Evolutionary conservation across 1,139 yeast genomes (phyloP), one percentile per base, ranked within the genome.

Genomic region (Diutina neorugosa): DNA sequence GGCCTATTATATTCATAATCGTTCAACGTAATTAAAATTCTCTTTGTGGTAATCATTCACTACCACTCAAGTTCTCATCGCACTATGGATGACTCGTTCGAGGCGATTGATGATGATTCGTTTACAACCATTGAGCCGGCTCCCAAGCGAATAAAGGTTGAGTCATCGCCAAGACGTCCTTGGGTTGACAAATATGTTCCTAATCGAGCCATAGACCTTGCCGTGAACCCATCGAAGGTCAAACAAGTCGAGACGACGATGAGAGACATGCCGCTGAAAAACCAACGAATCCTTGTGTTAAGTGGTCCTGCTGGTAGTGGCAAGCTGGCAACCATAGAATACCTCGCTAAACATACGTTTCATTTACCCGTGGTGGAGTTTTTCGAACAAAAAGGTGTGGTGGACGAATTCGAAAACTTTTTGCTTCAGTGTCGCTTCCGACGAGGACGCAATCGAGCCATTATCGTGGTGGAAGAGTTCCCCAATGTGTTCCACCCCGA

Each of bases 271-370:
- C 16, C n/a, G 16, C 19, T 9, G 18, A 23, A 25, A 16, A 18
- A 34, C n/a, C 37, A 46, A 8, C 37, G 50, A 5, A 46, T 46
- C 1, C n/a, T 46, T 3, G 40, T 46, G 11, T 7, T 46, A 9
- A 46, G 50, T 27, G 50, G 50, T 23, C 50, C 50, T 7, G 50
- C 50, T 6, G 50, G 50, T n/a, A 46, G 50, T 11, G 50, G 37
- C 14, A 46, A 46, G 14, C 27, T 34, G 21, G 23, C 50, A 1
- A 34, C 50, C 21, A 12, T 46, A 6, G 50, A 27, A 9, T 25
- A 25, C 8, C 4, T 46, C 3, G 50, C 50, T 8, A n/a, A 25
- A 18, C 31, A 46, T 14, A 14, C 8, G 7, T 27, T 23, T 9
- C 12, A 27, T 11, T 18, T 46, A n/a, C 50, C 50, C 5, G 6